Evolutionary conservation across 2,329 filamentous ascomycete species (phyloP), one percentile per base, ranked within the genome.

Genomic region (Lasiodiplodia theobromae): DNA sequence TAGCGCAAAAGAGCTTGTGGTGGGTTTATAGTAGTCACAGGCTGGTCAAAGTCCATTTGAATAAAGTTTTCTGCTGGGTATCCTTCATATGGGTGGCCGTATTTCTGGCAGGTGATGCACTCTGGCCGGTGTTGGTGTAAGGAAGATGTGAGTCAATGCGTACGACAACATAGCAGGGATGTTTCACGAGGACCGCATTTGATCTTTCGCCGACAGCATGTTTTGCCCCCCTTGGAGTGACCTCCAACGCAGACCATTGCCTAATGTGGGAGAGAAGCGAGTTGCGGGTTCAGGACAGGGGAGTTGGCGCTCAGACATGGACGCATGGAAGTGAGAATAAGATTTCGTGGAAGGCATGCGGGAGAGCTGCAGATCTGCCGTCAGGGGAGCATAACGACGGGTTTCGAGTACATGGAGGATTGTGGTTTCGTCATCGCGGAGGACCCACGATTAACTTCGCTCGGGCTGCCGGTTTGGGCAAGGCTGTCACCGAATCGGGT

Each of bases 331-430:
- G 58, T 62, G 25, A 21, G 18, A 49, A 62, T 62, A 62, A 62
- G 58, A 62, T 51, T 62, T 25, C 25, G 25, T 16, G 6, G 23
- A 11, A 23, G 37, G 12, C 3, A 6, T 40, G 31, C 54, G 53
- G 53, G 28, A 57, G 40, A 44, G 53, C 25, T 37, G 53, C 53
- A 57, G 54, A 60, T 60, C 56, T 44, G 31, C n/a, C 34, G 21
- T 28, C 23, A 44, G 37, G 56, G n/a, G 21, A 28, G 56, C 3
- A 18, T 16, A 44, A n/a, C 6, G n/a, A 21, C 25, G 14, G 38
- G 56, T 47, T 60, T 60, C 56, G 38, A 47, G 57, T 47, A 34
- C 31, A 60, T 25, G 23, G 6, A 47, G 23, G 34, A 37, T 18
- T 28, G 51, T 16, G 2, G 53, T 37, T n/a, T 37, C 53, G 53